These are phyloP conservation scores for Candida namnaoensis DNA, from an alignment of 805 yeast genomes.

Conservation along the genomic window DNA sequence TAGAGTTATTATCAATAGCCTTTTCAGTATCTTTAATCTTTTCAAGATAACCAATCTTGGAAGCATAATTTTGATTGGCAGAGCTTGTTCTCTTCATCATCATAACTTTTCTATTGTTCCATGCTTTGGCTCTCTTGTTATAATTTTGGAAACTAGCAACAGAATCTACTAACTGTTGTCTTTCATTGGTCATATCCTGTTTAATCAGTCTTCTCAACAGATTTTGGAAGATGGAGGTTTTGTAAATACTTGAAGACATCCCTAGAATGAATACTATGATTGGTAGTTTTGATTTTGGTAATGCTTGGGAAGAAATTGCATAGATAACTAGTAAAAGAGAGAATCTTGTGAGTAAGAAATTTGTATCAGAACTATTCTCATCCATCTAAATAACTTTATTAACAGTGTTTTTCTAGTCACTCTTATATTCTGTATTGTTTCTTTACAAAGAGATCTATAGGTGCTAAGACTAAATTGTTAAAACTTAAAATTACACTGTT, in stretches of 20 bases:
- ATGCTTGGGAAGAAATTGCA: constrained; percentile 12
- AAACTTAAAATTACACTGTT: too few species aligned
- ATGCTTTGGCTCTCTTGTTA: constrained; percentile 24
- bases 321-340: constrained; percentile 21
- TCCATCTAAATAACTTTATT: not conserved
- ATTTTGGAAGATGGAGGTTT: constrained; percentile 12
- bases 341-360: constrained; percentile 14
- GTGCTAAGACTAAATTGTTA: too few species aligned
- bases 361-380: not conserved
- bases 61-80: constrained; percentile 48
- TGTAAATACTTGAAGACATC: constrained; percentile 20
- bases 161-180: constrained; percentile 26
- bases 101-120: constrained; percentile 37
- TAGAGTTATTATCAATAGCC: constrained; percentile 37
- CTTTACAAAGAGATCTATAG: too few species aligned
- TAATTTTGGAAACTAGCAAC: constrained; percentile 40
- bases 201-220: constrained; percentile 13
- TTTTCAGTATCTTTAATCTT: constrained; percentile 43
- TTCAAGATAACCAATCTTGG: constrained; percentile 41
- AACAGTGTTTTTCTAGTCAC: too few species aligned
- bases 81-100: constrained; percentile 39
- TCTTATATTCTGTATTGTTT: too few species aligned
- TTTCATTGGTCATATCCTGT: constrained; percentile 10
- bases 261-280: constrained; percentile 16
- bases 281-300: constrained; percentile 18